Evolutionary conservation across 164 flowering plant species (phyloP), one percentile per base, ranked within the genome.

Genomic region (Hamamelis virginiana): DNA sequence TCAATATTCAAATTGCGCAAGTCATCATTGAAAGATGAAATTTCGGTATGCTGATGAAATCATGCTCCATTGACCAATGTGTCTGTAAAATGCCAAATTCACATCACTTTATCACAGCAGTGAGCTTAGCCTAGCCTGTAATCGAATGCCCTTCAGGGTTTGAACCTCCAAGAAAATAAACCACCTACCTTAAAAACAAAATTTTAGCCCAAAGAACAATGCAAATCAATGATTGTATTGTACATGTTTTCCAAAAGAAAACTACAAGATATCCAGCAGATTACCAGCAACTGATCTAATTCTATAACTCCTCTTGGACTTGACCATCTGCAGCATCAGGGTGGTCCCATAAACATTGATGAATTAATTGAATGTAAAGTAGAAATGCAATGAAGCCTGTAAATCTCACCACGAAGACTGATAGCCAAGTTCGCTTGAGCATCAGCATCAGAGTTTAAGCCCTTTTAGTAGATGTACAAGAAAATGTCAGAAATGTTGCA

Each of bases 391-490:
- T 60, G 43, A 25, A 38, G 57, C 19, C 38, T 9, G 15, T 21
- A 44, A 47, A 57, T 25, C 84, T 80, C 51, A 91, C 97, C 87
- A 43, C 72, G 80, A 66, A 94, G 96, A 33, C 41, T 19, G 59
- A 78, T 65, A 1, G 87, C 97, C 69, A 85, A 76, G 79, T 90
- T 94, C 16, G 97, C 96, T 78, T 85, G 86, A 72, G 84, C 87
- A 84, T 94, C 98, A n/a, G 97, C 98, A 43, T 84, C 97, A 8
- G 91, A 74, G 76, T 94, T 94, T 6, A 76, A 70, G 6, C 76
- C 85, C 97, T 94, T n/a, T 62, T 8, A 0, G 62, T 44, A 67
- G 18, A 51, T 5, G 21, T 8, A 52, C 9, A 62, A 0, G n/a
- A 65, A 45, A 43, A 21, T 3, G 53, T 55, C 43, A 65, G 55